Evolutionary conservation across 2,329 filamentous ascomycete species (phyloP).

Genomic region (Emergomyces africanus): DNA sequence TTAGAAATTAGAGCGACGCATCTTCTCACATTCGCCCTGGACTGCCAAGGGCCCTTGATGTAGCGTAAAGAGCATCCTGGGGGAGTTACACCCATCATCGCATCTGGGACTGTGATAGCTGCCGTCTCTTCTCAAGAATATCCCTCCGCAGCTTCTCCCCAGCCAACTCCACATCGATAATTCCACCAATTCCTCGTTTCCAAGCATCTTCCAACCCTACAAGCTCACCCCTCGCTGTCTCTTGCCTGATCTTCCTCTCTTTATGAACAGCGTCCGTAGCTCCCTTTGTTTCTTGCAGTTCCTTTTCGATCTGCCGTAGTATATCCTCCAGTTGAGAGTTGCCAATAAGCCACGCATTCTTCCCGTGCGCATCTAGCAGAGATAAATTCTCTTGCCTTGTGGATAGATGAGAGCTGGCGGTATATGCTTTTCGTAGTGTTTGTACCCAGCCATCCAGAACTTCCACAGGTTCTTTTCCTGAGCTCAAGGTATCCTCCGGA

Average conservation of each 20-base stretch:
- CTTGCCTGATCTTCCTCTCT: constrained; percentile 56
- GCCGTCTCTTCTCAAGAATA: constrained; percentile 49
- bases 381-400: constrained; percentile 48
- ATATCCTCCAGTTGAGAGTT: constrained; percentile 71
- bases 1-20: not conserved
- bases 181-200: constrained; percentile 62
- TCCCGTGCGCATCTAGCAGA: constrained; percentile 69
- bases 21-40: not conserved
- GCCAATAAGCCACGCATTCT: constrained; percentile 80
- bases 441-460: constrained; percentile 36
- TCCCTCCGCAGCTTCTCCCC: constrained; percentile 57
- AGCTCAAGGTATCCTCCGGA: constrained; percentile 22
- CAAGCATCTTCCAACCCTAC: constrained; percentile 62
- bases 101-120: constrained; percentile 23
- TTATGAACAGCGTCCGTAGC: constrained; percentile 64
- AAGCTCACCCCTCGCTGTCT: constrained; percentile 60
- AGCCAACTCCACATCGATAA: constrained; percentile 78
- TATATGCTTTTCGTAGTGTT: constrained; percentile 44
- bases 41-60: not conserved
- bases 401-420: constrained; percentile 45
- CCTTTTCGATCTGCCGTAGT: constrained; percentile 55
- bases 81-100: constrained; percentile 10
- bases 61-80: not conserved
- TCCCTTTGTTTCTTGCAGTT: constrained; percentile 54
- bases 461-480: constrained; percentile 16